Conservation (phyloP, 148 eudicot genomes). For the Chenopodium quinoa region DNA sequence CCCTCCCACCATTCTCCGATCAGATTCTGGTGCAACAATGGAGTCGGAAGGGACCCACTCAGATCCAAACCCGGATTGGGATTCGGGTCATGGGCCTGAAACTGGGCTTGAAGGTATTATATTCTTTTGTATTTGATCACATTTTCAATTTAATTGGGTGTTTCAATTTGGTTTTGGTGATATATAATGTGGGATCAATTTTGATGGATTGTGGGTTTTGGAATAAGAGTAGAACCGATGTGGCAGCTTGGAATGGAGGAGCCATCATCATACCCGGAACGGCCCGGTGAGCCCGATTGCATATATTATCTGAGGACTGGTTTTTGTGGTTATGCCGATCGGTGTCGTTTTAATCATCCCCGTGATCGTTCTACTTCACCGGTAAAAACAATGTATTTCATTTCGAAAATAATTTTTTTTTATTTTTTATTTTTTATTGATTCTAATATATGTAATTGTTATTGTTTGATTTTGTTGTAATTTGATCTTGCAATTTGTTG, state of each 20-base stretch:
- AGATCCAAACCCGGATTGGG: constrained; percentile 51
- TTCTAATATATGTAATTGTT: too few relatives aligned
- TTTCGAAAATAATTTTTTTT: too few relatives aligned
- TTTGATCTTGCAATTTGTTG: constrained; percentile 1
- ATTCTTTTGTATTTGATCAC: constrained; percentile 13
- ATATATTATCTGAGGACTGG: constrained; percentile 70
- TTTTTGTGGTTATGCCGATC: constrained; percentile 70
- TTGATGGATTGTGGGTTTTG: constrained; percentile 25
- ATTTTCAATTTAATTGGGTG: constrained; percentile 18
- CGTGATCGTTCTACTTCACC: constrained; percentile 42
- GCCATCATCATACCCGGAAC: constrained; percentile 59
- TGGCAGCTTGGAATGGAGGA: constrained; percentile 60
- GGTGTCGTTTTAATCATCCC: constrained; percentile 97
- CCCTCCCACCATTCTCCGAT: constrained; percentile 8
- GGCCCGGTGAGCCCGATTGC: constrained; percentile 84
- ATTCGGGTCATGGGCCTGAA: constrained; percentile 31
- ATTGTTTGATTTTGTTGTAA: constrained; percentile 39
- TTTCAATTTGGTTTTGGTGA: neutral
- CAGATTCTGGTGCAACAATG: constrained; percentile 9
- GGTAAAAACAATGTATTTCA: constrained; percentile 30
- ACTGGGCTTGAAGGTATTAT: constrained; percentile 49
- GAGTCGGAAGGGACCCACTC: constrained; percentile 34
- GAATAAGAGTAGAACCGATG: constrained; percentile 64
- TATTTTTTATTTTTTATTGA: neutral
- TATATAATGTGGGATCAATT: constrained; percentile 8